Conservation (phyloP, 768 basidiomycete genomes). For the Hericium coralloides region DNA sequence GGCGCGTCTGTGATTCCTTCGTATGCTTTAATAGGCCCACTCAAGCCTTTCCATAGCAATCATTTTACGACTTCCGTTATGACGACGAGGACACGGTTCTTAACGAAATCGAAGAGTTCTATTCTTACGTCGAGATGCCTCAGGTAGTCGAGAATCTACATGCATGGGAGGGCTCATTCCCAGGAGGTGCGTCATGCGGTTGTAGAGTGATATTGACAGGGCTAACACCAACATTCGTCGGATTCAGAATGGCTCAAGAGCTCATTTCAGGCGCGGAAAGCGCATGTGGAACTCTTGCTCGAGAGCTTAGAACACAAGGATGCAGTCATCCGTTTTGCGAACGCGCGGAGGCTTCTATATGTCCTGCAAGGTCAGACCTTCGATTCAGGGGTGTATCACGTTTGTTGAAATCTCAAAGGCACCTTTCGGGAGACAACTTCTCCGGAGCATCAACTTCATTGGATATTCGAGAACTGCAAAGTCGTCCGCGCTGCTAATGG, state of each 20-base stretch:
- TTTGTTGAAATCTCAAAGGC: conserved; percentile 34
- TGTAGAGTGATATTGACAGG: conserved; percentile 4
- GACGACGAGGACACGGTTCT: conserved; percentile 95
- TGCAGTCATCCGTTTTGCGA: conserved; percentile 75
- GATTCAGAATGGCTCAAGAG: conserved; percentile 72
- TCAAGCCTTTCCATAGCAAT: conserved; percentile 46
- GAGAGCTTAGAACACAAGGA: conserved; percentile 85
- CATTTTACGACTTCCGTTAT: conserved; percentile 85
- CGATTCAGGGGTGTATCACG: conserved; percentile 2
- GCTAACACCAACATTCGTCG: conserved; percentile 3
- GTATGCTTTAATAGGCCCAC: not conserved
- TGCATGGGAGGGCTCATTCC: conserved; percentile 81
- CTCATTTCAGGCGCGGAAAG: conserved; percentile 48
- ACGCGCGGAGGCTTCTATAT: conserved; percentile 82
- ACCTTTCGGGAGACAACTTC: conserved; percentile 87
- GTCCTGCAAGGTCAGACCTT: conserved; percentile 65
- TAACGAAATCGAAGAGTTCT: conserved; percentile 97
- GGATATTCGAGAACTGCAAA: conserved; percentile 92
- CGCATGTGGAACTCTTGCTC: conserved; percentile 71
- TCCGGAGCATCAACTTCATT: conserved; percentile 90
- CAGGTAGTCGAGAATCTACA: conserved; percentile 82
- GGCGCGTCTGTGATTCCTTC: conserved; percentile 30
- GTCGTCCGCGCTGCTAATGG: conserved; percentile 80
- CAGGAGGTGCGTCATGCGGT: conserved; percentile 45
- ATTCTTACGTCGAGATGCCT: conserved; percentile 92